Percentiles rank a stretch among this genome's conserved stretches.
phyloP scores from a whole-genome alignment of 2,329 filamentous ascomycete species.

The Aspergillus brunneoviolaceus region DNA sequence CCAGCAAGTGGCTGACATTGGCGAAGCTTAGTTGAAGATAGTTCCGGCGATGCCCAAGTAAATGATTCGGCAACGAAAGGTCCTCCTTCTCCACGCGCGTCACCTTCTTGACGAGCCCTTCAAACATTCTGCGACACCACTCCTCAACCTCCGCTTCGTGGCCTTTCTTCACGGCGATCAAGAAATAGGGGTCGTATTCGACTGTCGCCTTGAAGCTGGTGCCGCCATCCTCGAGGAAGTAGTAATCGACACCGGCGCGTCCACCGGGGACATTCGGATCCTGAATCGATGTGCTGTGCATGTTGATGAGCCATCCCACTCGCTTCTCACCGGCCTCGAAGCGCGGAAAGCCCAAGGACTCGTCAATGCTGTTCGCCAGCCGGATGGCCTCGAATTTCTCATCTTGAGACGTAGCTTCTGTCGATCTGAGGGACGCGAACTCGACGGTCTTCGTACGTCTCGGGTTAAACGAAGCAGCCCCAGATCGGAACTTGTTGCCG shows the following conservation, averaged over 20 bases:
- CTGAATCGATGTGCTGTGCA: slow-evolving; percentile 83
- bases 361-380: slow-evolving; percentile 86
- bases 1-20: slow-evolving; percentile 82
- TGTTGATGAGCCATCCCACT: slow-evolving; percentile 91
- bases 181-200: slow-evolving; percentile 94
- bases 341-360: slow-evolving; percentile 87
- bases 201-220: slow-evolving; percentile 93
- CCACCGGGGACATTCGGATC: slow-evolving; percentile 82
- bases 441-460: slow-evolving; percentile 74
- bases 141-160: slow-evolving; percentile 93
- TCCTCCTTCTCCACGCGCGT: slow-evolving; percentile 87
- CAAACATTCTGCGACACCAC: slow-evolving; percentile 78
- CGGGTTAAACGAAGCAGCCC: slow-evolving; percentile 45
- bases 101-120: slow-evolving; percentile 77
- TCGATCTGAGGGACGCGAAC: slow-evolving; percentile 68
- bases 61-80: slow-evolving; percentile 89
- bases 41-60: slow-evolving; percentile 83
- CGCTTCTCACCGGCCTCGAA: slow-evolving; percentile 86
- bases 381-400: slow-evolving; percentile 86
- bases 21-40: slow-evolving; percentile 85
- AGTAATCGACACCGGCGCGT: slow-evolving; percentile 88
- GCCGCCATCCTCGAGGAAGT: slow-evolving; percentile 89
- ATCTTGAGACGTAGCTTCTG: slow-evolving; percentile 85
- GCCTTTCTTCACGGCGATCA: slow-evolving; percentile 84
- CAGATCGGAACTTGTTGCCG: slow-evolving; percentile 57